phyloP scores from a whole-genome alignment of 805 yeast genomes.

The Nakazawaea anatomiae region DNA sequence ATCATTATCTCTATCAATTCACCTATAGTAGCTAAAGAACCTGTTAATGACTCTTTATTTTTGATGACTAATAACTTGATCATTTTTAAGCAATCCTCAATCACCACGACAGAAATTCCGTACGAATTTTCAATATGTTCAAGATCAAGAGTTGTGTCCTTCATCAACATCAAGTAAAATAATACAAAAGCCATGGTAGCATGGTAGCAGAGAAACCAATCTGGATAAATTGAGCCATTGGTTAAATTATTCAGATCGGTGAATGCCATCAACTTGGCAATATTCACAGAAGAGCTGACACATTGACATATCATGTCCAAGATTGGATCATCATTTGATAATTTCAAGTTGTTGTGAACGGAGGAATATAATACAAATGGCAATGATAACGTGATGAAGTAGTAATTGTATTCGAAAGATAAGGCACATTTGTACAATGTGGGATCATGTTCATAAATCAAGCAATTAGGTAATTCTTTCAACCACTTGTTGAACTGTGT shows the following conservation, averaged over 20 bases:
- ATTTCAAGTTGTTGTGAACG: constrained; percentile 2
- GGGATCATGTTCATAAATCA: constrained; percentile 3
- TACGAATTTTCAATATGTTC: constrained; percentile 2
- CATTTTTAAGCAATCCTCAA: background rate
- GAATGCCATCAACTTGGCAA: constrained; percentile 9
- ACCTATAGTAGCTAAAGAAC: constrained; percentile 1
- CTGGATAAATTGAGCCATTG: constrained; percentile 14
- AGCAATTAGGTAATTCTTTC: background rate
- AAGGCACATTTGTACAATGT: background rate
- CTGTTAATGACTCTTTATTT: constrained; percentile 1
- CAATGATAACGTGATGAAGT: constrained; percentile 8
- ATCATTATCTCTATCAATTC: constrained; percentile 9
- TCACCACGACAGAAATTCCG: background rate
- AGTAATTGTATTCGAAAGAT: constrained; percentile 8
- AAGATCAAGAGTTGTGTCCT: background rate
- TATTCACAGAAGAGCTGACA: constrained; percentile 8
- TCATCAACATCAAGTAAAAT: constrained; percentile 7
- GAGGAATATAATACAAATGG: constrained; percentile 8
- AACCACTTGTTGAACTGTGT: constrained; percentile 6
- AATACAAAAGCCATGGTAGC: constrained; percentile 13
- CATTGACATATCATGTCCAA: constrained; percentile 10
- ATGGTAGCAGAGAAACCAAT: constrained; percentile 14
- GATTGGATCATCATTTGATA: constrained; percentile 7
- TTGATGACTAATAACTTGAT: constrained; percentile 5
- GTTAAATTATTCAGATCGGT: constrained; percentile 7